Evolutionary conservation across 139 green algal genomes (phyloP), one percentile per base, ranked within the genome.

Genomic region (Chlorella sorokiniana): DNA sequence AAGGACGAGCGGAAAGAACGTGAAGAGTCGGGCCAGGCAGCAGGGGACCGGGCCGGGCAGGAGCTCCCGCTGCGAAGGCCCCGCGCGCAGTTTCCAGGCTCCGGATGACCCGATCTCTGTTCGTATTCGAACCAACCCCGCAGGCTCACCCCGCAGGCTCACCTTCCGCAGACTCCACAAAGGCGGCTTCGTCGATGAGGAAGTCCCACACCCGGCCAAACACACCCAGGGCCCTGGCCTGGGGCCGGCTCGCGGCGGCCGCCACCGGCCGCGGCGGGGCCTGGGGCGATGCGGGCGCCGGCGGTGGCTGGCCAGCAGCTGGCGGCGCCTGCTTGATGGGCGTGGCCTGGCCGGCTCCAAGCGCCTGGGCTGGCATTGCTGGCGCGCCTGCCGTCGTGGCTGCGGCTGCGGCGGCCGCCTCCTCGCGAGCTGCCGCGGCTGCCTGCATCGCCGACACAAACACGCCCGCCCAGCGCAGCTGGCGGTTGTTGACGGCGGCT

Each of bases 181-280:
- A 76, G 20, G 75, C 62, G 5, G 84, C 81, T 56, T 88, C 84
- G 41, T 86, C 76, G 4, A 70, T 73, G 10, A 88, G 41, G 35
- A 82, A 86, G 61, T 67, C 71, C 84, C 84, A 88, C 45, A 83
- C 75, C 18, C 62, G 27, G 27, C 79, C 69, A 79, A 84, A 79
- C 22, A 79, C 56, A 1, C 79, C 79, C 38, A 79, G 35, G 22
- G 78, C 78, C 65, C 69, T 76, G 1, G 78, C 48, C 29, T 74
- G 56, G 3, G 78, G 78, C 33, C 62, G 35, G 14, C 63, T 2
- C 2, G 29, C 67, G 3, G 25, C 11, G 16, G 59, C 44, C 6
- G 29, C 40, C 35, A 11, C 67, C 8, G 48, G 41, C 25, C 48
- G 27, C 1, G 35, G 37, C 6, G 59, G 5, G 14, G 42, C 25